Evolutionary conservation across 1,284 basidiomycete species (phyloP), one percentile per base, ranked within the genome.

Genomic region (Ustilago vetiveriae): DNA sequence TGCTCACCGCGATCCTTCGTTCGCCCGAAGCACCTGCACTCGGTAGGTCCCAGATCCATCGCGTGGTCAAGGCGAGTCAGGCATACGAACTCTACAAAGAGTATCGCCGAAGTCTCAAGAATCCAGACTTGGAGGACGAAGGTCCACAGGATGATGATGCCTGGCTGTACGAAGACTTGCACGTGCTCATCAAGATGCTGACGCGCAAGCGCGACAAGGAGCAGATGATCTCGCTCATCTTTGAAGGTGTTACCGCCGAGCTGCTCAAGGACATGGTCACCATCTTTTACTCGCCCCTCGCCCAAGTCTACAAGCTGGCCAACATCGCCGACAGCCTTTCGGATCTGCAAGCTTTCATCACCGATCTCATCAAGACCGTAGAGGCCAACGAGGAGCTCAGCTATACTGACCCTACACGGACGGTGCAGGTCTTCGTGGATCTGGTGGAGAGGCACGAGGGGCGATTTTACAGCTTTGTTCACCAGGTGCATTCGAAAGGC

Each of bases 251-350:
- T 36, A 98, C 96, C 0, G 89, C 96, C 3, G 95, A 98, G 43
- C 84, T 99, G 35, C 85, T 98, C 75, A 98, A 95, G 83, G 96
- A 99, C 82, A 98, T 99, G 64, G 94, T 99, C 75, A 98, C 96
- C 11, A 98, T 99, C 64, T 98, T 99, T 83, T 99, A 99, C 83
- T 85, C 94, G 1, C 96, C 96, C 1, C 85, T 99, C n/a, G 96
- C 96, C 0, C 92, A 95, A 76, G 96, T 98, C 2, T 99, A 98
- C 85, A 90, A 92, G 79, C 95, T 95, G 4, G 96, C 96, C 5
- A 97, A 92, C 81, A 97, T 99, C 52, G 90, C 92, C 10, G 95
- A 98, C 81, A 96, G 93, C 2, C 82, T 99, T 2, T 86, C 88
- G 30, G 96, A 98, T 81, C 79, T 98, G 49, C 96, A 98, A 83